Evolutionary conservation across 352 stramenopile species (phyloP), one percentile per base, ranked within the genome.

Genomic region (Phytophthora megakarya): DNA sequence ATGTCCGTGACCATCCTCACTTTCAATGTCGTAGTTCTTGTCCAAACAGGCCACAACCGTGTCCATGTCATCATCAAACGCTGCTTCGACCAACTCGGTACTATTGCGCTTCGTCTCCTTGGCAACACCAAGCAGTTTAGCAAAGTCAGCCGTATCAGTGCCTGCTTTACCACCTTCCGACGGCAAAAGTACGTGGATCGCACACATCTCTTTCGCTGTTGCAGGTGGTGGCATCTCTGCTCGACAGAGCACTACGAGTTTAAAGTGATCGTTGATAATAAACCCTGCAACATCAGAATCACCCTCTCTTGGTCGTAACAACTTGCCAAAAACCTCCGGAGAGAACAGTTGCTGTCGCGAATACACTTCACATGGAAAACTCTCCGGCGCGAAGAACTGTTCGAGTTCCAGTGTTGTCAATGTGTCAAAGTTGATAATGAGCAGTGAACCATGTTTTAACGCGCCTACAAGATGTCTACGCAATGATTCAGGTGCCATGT

Each of bases 21-120:
- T 93, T 32, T 97, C 90, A 11, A 97, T 58, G 43, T 96, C 84
- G 58, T 92, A 97, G 37, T 91, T 94, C 51, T 96, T 92, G 39
- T 93, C 87, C 5, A 97, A 46, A 43, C 70, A 83, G 12, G 77
- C 73, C 8, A 86, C 67, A 5, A 97, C 70, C 2, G 70, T 74
- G 0, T 89, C 85, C 18, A 96, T 53, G 16, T 97, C 87, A 26
- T 89, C 81, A 35, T 97, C 91, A 60, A 97, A 97, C 18, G 87
- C 89, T 22, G 83, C 86, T 63, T 97, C 91, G 23, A 97, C 89
- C 15, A 97, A 61, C 37, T 95, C 80, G 0, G 76, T 43, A 22
- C 79, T 94, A 60, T 96, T 97, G 21, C 81, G 71, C 45, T 83
- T 88, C 5, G 75, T 70, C 40, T 90, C 78, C 52, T 88, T 86